Evolutionary conservation across 2,329 filamentous ascomycete species (phyloP), one percentile per base, ranked within the genome.

Genomic region (Huntiella omanensis): DNA sequence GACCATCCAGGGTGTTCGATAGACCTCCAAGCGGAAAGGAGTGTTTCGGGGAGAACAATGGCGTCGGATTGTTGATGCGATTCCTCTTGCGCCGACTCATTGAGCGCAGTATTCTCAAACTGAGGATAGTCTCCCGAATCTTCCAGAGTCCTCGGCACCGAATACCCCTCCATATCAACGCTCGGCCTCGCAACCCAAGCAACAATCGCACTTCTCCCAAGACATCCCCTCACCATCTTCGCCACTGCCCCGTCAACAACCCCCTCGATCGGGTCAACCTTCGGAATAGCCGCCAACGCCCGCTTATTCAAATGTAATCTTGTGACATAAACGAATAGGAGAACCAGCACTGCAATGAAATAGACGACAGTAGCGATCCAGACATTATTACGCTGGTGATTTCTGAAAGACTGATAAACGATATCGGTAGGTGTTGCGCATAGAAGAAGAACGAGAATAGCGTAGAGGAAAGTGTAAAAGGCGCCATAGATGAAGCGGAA

Each of bases 1-100:
- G 81, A 80, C 88, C 91, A 96, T 44, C 88, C 91, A 12, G 77
- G 68, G 58, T 98, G 91, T 50, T 83, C 75, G 45, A 96, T 76
- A n/a, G 75, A 64, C 16, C 83, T 85, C 88, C 88, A 96, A 16
- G 74, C 34, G 2, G 45, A 28, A 28, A 28, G 22, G 8, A 28
- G 22, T 10, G 6, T 10, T 28, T 28, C 22, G 6, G 22, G 22
- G 22, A 28, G 22, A 10, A 28, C 22, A 28, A 28, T 28, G 22
- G 7, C 22, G 8, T 28, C 22, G 0, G 22, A 28, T 28, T 7
- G 22, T 28, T 7, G 8, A 10, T 7, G 6, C 6, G 22, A 3
- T 10, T 28, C 22, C 6, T 28, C 22, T 28, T 28, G 22, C 22
- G 22, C 7, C 22, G 22, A 28, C 6, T 28, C 22, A 28, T 28